A percentile compares a stretch with the other conserved stretches of the same genome.
Evolutionary conservation across 805 yeast species (phyloP).

Genomic region (Wickerhamomyces queroliae): DNA sequence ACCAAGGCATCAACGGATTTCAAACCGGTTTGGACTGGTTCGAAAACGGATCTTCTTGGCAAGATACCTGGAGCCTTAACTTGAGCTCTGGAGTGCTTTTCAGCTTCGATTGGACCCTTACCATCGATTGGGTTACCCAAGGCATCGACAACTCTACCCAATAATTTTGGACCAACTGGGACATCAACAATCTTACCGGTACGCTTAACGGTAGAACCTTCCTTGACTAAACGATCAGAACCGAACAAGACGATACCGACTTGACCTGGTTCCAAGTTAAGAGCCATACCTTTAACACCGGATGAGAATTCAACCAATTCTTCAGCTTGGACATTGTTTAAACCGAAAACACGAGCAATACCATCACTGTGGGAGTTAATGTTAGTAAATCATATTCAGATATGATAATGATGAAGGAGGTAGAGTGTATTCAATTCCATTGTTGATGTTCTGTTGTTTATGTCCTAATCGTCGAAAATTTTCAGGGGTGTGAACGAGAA

Average conservation of each 20-base stretch:
- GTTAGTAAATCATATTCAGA: slow-evolving; percentile 34
- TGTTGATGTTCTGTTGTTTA: not conserved
- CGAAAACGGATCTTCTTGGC: slow-evolving; percentile 97
- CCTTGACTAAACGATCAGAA: slow-evolving; percentile 97
- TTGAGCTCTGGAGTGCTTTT: slow-evolving; percentile 89
- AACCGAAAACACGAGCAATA: slow-evolving; percentile 99
- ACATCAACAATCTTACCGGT: slow-evolving; percentile 99
- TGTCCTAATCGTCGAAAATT: slow-evolving; percentile 1
- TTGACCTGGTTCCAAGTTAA: slow-evolving; percentile 99
- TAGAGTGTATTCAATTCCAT: not conserved
- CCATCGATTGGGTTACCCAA: slow-evolving; percentile 99
- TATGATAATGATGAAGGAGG: not conserved
- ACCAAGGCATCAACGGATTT: slow-evolving; percentile 98
- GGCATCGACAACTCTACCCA: slow-evolving; percentile 99
- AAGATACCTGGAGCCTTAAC: slow-evolving; percentile 99
- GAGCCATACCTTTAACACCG: slow-evolving; percentile 99
- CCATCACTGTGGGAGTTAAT: slow-evolving; percentile 78
- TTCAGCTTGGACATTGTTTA: slow-evolving; percentile 99
- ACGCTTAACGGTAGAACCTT: slow-evolving; percentile 99
- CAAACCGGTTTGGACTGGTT: slow-evolving; percentile 99
- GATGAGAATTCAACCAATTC: slow-evolving; percentile 99
- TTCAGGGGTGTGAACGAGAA: slow-evolving; percentile 9
- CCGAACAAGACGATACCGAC: slow-evolving; percentile 99
- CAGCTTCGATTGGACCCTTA: slow-evolving; percentile 94
- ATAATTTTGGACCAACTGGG: slow-evolving; percentile 95